phyloP scores from a whole-genome alignment of 768 basidiomycete genomes.

The Russula brevipes region DNA sequence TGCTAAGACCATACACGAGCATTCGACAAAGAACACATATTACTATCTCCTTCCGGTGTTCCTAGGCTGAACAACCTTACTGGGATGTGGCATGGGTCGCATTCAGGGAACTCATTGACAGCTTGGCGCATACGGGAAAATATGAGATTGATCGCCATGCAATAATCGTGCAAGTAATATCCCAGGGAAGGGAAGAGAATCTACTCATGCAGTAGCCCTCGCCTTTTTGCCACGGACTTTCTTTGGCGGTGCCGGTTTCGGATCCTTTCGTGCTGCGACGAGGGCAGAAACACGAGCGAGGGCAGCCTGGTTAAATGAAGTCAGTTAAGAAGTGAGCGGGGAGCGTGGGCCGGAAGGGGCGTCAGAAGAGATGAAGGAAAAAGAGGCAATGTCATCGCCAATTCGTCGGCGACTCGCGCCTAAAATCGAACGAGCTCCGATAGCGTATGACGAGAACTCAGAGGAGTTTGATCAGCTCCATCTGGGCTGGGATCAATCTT shows the following conservation, averaged over 20 bases:
- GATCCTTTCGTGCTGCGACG: conserved; percentile 62
- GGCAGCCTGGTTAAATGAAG: conserved; percentile 46
- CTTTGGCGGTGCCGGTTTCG: conserved; percentile 60
- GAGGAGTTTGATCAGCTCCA: conserved; percentile 55
- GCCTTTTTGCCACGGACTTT: conserved; percentile 72
- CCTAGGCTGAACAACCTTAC: neutral
- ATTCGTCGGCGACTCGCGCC: conserved; percentile 64
- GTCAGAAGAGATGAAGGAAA: conserved; percentile 23
- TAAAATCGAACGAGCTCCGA: conserved; percentile 61
- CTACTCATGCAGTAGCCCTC: neutral
- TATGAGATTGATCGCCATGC: neutral
- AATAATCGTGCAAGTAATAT: neutral
- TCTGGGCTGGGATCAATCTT: conserved; percentile 50
- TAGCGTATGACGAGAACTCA: conserved; percentile 65
- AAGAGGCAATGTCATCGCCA: conserved; percentile 53
- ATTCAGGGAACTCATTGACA: neutral
- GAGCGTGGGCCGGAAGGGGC: neutral
- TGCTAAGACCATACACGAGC: neutral
- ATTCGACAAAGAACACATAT: neutral
- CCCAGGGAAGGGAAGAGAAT: neutral
- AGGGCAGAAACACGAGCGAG: conserved; percentile 75
- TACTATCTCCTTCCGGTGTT: neutral
- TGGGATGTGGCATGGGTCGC: neutral
- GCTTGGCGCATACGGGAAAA: neutral
- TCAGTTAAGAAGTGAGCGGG: neutral